Conservation (phyloP, 495 filamentous ascomycete species). For the Cercophora samala region DNA sequence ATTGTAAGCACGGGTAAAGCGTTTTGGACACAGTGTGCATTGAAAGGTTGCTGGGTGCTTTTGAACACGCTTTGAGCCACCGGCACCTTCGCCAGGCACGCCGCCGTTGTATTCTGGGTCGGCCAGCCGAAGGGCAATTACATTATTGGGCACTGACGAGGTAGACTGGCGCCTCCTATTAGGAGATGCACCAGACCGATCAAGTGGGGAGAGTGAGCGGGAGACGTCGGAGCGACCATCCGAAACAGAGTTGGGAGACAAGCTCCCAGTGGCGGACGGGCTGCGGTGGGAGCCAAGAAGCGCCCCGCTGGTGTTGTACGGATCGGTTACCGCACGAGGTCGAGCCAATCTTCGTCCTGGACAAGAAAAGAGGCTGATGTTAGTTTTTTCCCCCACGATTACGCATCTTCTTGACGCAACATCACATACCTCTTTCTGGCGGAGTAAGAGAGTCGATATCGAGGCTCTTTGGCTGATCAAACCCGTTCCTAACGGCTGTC, state of each 20-base stretch:
- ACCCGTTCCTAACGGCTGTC: slow-evolving; percentile 60
- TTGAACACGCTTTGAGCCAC: slow-evolving; percentile 69
- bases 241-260: slow-evolving; percentile 46
- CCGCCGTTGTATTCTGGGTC: slow-evolving; percentile 74
- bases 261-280: slow-evolving; percentile 36
- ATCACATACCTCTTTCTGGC: slow-evolving; percentile 77
- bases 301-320: slow-evolving; percentile 50
- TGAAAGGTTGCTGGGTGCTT: slow-evolving; percentile 95
- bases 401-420: too few species aligned
- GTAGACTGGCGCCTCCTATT: slow-evolving; percentile 76
- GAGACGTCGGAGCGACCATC: slow-evolving; percentile 49
- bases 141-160: slow-evolving; percentile 80
- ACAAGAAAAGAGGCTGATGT: slow-evolving; percentile 11
- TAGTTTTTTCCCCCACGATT: background rate
- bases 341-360: slow-evolving; percentile 52
- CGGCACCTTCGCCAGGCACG: slow-evolving; percentile 45
- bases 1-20: slow-evolving; percentile 86
- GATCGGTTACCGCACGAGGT: slow-evolving; percentile 71
- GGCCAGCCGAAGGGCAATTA: slow-evolving; percentile 88
- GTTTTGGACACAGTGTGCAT: slow-evolving; percentile 79
- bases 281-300: slow-evolving; percentile 36
- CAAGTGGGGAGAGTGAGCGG: slow-evolving; percentile 67
- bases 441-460: slow-evolving; percentile 80
- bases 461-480: slow-evolving; percentile 65
- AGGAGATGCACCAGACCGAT: slow-evolving; percentile 54